phyloP scores from a whole-genome alignment of 345 rosid genomes.

The Eucalyptus tenuipes region DNA sequence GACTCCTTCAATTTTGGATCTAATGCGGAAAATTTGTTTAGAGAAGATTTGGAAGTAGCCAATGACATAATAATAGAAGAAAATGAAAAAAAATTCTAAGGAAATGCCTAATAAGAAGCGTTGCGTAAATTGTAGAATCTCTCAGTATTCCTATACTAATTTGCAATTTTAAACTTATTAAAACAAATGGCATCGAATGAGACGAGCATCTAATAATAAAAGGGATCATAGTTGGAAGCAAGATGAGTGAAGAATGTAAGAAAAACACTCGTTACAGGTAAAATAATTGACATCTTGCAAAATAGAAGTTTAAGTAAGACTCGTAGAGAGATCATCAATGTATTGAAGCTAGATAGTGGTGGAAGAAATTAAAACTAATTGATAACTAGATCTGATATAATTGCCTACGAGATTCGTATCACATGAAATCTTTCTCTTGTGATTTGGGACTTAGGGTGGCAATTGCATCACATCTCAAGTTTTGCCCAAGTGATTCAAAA shows the following conservation, averaged over 20 bases:
- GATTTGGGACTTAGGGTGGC: neutral
- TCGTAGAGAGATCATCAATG: neutral
- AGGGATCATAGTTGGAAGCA: neutral
- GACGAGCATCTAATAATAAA: neutral
- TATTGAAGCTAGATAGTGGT: neutral
- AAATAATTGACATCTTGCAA: neutral
- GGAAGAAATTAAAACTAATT: neutral
- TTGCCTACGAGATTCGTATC: fast-evolving
- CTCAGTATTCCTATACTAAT: neutral
- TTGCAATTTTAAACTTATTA: neutral
- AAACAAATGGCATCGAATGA: neutral
- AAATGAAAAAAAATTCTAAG: neutral
- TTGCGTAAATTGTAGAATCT: neutral
- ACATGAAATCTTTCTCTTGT: neutral
- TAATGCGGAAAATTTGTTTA: fast-evolving
- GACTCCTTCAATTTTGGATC: neutral
- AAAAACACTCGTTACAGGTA: neutral
- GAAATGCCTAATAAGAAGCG: neutral
- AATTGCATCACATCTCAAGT: neutral
- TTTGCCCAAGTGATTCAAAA: neutral
- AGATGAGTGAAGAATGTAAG: neutral
- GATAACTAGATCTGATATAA: neutral
- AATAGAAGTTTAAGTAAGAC: neutral
- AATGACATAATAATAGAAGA: neutral
- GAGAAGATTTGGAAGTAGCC: neutral